Evolutionary conservation across 2,329 filamentous ascomycete genomes (phyloP), one percentile per base, ranked within the genome.

Genomic region (Fusarium liriodendri): DNA sequence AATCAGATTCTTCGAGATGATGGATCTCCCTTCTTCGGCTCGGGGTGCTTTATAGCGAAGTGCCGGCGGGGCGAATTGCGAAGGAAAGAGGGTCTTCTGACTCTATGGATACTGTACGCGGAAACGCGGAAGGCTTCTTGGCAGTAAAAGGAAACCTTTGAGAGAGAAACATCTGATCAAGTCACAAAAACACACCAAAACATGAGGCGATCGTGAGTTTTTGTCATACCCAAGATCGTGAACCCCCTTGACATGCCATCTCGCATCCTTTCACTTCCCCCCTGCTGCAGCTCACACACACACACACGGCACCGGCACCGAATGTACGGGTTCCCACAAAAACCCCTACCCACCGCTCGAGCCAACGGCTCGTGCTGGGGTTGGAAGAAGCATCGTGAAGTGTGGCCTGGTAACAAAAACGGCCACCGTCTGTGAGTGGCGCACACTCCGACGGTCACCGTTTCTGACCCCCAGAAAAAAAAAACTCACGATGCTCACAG

Each of bases 31-130:
- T 25, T 63, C 33, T 35, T 20, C 57, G 58, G 66, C 77, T 78
- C 77, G 77, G 77, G 37, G 45, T 66, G 29, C 47, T 77, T 78
- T 79, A 45, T 70, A 67, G 74, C 77, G 77, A 78, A 63, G 52
- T 69, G 50, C 76, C 75, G 75, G 74, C 67, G 76, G 74, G 65
- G 74, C 63, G 66, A 18, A 54, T 52, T 32, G 16, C n/a, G 11
- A 38, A 32, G 29, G 55, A 63, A 59, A 69, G 33, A 45, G 37
- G 55, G 52, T 63, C 14, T 45, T 55, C 50, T 61, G 22, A 33
- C n/a, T 20, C 20, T 35, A 50, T 50, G 45, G 9, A 27, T 27
- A 27, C 25, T 27, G 29, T 27, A 29, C 45, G 25, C 45, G 16
- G 45, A 29, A 27, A 32, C 29, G 9, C 29, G 29, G 29, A 32